Evolutionary conservation across 192 early-diverging fungal genomes (phyloP).

Genomic region (Backusella luteola): DNA sequence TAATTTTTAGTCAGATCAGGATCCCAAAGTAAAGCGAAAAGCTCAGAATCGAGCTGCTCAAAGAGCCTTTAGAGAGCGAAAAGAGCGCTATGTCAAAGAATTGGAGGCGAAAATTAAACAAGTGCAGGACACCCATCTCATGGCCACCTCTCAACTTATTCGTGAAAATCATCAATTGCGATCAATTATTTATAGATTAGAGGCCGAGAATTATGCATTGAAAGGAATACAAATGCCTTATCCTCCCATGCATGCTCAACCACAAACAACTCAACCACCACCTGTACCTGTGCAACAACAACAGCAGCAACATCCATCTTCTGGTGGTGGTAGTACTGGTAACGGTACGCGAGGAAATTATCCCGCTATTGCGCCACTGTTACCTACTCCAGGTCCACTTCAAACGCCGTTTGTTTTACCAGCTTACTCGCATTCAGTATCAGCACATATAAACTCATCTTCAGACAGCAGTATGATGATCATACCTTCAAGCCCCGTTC

Average conservation of each 20-base stretch:
- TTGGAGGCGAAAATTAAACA: conserved; percentile 77
- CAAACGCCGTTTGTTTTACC: conserved; percentile 1
- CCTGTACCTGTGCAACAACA: not conserved
- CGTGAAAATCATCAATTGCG: conserved; percentile 54
- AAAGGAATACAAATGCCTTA: conserved; percentile 35
- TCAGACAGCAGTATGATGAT: not conserved
- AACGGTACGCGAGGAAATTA: not conserved
- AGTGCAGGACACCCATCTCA: conserved; percentile 53
- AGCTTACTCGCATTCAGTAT: not conserved
- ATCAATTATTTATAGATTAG: conserved; percentile 50
- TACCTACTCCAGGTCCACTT: not conserved
- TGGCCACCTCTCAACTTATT: conserved; percentile 41
- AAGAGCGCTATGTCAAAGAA: conserved; percentile 78
- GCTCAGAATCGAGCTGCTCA: conserved; percentile 40
- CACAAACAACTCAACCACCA: not conserved
- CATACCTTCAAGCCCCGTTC: not conserved
- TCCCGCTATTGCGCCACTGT: conserved; percentile 2
- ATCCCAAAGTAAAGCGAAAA: conserved; percentile 37
- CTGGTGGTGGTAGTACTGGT: not conserved
- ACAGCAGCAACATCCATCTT: not conserved
- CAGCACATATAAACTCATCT: not conserved
- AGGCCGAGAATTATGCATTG: conserved; percentile 54
- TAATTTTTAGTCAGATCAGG: conserved; percentile 22
- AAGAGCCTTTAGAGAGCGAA: conserved; percentile 65
- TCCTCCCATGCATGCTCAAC: not conserved